Conservation (phyloP, 768 basidiomycete species). For the Rubroboletus satanas region DNA sequence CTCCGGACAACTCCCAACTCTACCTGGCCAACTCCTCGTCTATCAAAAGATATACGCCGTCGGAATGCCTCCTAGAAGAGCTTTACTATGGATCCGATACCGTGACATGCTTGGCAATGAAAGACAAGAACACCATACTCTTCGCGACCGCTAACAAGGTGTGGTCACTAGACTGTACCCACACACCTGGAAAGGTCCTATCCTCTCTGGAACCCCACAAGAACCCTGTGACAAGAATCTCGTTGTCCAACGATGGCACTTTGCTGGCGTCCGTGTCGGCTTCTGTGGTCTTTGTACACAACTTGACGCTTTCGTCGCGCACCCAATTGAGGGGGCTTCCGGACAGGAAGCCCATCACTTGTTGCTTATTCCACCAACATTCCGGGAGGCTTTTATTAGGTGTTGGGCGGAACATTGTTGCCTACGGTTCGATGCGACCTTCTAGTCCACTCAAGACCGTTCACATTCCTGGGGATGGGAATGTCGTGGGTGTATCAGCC, state of each 20-base stretch:
- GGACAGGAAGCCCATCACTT: constrained; percentile 35
- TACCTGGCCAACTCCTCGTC: constrained; percentile 47
- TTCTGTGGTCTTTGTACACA: constrained; percentile 54
- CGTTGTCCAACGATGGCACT: constrained; percentile 55
- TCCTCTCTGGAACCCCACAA: constrained; percentile 54
- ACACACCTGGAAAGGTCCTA: constrained; percentile 35
- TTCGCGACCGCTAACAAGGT: constrained; percentile 45
- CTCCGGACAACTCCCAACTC: constrained; percentile 50
- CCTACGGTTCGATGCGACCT: constrained; percentile 62
- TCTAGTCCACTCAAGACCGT: constrained; percentile 53
- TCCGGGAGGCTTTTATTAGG: constrained; percentile 56
- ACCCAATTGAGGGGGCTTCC: constrained; percentile 54
- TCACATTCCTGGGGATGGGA: constrained; percentile 44
- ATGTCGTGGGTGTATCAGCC: constrained; percentile 54
- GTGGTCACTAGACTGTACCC: constrained; percentile 47
- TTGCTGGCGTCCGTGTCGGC: constrained; percentile 56
- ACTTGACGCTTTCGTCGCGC: constrained; percentile 52
- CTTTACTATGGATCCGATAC: constrained; percentile 35
- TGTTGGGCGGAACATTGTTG: constrained; percentile 46
- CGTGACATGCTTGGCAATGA: constrained; percentile 31
- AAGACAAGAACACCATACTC: constrained; percentile 38
- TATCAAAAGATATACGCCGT: constrained; percentile 53
- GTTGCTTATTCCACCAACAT: constrained; percentile 62
- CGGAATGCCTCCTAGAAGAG: constrained; percentile 41
- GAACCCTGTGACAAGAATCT: constrained; percentile 45